A percentile compares a stretch with the other conserved stretches of the same genome.
Evolutionary conservation across 2,329 filamentous ascomycete species (phyloP).

Genomic region (Hyphodiscus sp.): DNA sequence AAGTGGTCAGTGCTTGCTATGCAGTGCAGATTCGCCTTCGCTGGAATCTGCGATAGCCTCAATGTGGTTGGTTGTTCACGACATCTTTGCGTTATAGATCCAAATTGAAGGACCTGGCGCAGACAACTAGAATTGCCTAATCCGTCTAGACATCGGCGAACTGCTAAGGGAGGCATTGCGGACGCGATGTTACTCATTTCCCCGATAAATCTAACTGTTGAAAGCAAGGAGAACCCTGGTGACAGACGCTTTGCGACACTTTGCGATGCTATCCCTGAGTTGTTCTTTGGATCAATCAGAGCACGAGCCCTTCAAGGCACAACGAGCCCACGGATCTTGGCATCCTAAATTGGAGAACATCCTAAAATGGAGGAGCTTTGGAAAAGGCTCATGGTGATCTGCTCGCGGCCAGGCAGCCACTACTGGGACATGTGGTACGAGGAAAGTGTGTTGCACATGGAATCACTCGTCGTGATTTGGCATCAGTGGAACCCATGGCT

Average conservation of each 20-base stretch:
- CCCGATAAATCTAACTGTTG: neutral
- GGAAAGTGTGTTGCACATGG: neutral
- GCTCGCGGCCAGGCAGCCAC: no score
- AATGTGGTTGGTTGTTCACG: neutral
- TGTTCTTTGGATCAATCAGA: neutral
- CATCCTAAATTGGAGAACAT: no score
- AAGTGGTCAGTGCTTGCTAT: neutral
- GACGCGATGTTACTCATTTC: neutral
- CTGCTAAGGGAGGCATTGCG: neutral
- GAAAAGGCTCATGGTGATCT: no score
- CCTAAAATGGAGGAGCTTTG: no score
- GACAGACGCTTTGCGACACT: no score
- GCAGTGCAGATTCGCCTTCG: neutral
- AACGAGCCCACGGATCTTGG: neutral
- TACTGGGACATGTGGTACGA: no score
- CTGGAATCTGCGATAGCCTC: neutral
- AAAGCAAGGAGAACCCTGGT: neutral
- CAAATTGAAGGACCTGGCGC: neutral
- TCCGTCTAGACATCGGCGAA: neutral
- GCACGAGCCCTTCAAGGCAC: neutral
- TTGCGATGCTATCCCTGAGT: neutral
- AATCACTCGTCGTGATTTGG: neutral
- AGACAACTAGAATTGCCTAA: neutral
- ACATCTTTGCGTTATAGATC: neutral
- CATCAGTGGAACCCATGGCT: neutral